phyloP scores from a whole-genome alignment of 305 asterid species.

The Ilex paraguariensis region DNA sequence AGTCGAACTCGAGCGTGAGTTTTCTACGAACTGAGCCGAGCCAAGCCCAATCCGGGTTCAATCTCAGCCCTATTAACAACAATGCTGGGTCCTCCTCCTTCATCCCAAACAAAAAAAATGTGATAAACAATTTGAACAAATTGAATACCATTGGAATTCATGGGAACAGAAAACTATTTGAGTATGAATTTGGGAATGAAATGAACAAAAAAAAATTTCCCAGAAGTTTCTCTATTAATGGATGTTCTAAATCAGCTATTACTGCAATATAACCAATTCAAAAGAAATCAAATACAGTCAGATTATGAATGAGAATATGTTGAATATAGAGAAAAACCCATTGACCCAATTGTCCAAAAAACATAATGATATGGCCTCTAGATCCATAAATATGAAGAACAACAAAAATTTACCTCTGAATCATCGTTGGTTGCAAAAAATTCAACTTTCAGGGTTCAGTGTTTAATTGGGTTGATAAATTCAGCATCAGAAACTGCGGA shows the following conservation, averaged over 20 bases:
- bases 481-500: conserved; percentile 47
- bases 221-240: conserved; percentile 13
- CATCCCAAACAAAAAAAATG: too few relatives aligned
- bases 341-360: conserved; percentile 13
- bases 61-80: not conserved
- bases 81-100: too few relatives aligned
- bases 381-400: conserved; percentile 17
- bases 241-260: conserved; percentile 17
- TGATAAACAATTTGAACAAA: too few relatives aligned
- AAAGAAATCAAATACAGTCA: conserved; percentile 21
- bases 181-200: conserved; percentile 17
- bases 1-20: not conserved
- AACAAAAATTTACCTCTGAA: conserved; percentile 16
- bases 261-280: conserved; percentile 20
- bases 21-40: not conserved
- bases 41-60: not conserved
- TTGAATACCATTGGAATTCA: too few relatives aligned
- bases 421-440: conserved; percentile 9
- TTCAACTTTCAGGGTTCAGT: conserved; percentile 11
- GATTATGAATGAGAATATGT: conserved; percentile 2
- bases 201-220: not conserved
- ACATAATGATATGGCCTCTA: not conserved
- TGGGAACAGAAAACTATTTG: not conserved
- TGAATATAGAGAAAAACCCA: not conserved
- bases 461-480: conserved; percentile 28